These are phyloP conservation scores for Phanerochaete sordida DNA, from an alignment of 768 basidiomycete species.

Conservation along the genomic window DNA sequence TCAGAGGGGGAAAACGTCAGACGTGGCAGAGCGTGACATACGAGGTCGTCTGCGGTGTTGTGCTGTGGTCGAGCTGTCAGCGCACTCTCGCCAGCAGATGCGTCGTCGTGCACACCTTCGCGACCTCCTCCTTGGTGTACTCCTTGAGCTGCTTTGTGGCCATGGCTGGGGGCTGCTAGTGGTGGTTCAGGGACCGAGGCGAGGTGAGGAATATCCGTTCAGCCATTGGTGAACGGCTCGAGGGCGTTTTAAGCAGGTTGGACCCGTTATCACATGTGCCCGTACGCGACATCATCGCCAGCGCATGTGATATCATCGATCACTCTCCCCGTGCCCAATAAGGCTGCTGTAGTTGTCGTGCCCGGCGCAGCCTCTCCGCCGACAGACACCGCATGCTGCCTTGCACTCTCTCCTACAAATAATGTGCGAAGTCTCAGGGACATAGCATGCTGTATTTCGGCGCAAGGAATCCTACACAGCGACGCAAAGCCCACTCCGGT, in stretches of 20 bases:
- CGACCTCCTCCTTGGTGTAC: constrained; percentile 68
- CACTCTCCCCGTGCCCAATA: background rate
- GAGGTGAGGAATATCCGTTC: background rate
- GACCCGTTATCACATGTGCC: background rate
- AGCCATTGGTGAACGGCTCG: background rate
- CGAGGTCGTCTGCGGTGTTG: constrained; percentile 74
- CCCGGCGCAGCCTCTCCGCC: background rate
- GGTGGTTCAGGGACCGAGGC: background rate
- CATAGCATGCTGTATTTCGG: too few relatives aligned
- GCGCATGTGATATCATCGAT: background rate
- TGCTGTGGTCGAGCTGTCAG: constrained; percentile 45
- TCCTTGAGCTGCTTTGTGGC: constrained; percentile 35
- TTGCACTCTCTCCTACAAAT: too few relatives aligned
- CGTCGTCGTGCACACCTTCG: constrained; percentile 44
- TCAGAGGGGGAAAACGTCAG: background rate
- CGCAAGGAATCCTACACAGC: too few relatives aligned
- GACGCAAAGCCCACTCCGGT: too few relatives aligned
- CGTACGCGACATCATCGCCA: background rate
- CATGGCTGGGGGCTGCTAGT: constrained; percentile 11
- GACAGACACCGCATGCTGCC: too few relatives aligned
- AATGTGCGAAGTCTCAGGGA: too few relatives aligned
- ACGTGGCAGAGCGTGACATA: constrained; percentile 26
- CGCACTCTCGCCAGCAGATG: background rate
- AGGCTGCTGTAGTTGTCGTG: background rate
- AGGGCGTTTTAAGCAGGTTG: background rate